Evolutionary conservation across 2,329 filamentous ascomycete genomes (phyloP), one percentile per base, ranked within the genome.

Genomic region (Penicillium sp.): DNA sequence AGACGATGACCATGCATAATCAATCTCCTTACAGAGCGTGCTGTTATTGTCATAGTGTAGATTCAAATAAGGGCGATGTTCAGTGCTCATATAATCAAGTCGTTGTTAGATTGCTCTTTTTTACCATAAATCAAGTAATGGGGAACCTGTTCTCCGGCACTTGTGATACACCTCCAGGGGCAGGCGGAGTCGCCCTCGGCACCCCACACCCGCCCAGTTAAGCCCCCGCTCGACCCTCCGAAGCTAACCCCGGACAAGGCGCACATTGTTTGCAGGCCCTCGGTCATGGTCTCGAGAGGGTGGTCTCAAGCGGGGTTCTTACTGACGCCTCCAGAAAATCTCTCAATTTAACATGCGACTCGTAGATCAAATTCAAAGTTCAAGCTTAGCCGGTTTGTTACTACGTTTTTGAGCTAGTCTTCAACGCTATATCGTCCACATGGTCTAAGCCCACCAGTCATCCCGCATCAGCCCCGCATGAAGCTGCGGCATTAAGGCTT

Each of bases 381-480:
- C 16, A 45, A 39, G 15, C n/a, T 45, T 31, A 24, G 41, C 42
- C 33, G 47, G 47, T 16, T 39, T 33, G 4, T 49, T 44, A 12
- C 31, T 42, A 10, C 33, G n/a, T 23, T 34, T 49, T 34, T 23
- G 16, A 31, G 33, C 42, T 31, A 21, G 16, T 31, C 24, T 16
- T 24, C n/a, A 8, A n/a, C 24, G 16, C 42, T 45, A 33, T 7
- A 45, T 45, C 16, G 42, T 31, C 39, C 42, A 24, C 49, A 38
- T 43, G 42, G 28, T 18, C 23, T 12, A 8, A n/a, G 15, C 36
- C 18, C 38, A 47, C 45, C 51, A 45, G 45, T 49, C 45, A 43
- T 48, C 39, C 31, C 38, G 39, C 33, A 31, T 29, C 42, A 34
- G 45, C 45, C 51, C 45, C 45, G 46, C 51, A 44, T 24, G 23